phyloP scores from a whole-genome alignment of 495 filamentous ascomycete genomes.

The Penicillium ucsense region DNA sequence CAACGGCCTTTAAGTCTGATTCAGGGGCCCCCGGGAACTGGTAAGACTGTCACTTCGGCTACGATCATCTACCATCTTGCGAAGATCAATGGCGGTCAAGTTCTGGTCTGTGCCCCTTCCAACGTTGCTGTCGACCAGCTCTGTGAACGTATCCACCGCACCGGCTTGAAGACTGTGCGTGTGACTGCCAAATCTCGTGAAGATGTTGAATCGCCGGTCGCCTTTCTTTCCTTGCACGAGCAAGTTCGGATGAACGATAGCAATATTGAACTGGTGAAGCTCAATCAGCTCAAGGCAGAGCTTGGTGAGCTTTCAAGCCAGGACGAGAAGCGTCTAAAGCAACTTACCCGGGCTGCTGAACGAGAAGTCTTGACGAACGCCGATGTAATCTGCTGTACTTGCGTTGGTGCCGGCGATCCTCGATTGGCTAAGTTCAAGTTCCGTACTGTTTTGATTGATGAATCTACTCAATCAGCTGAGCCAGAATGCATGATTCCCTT shows the following conservation, averaged over 20 bases:
- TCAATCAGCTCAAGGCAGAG: constrained; percentile 84
- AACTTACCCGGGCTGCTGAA: constrained; percentile 85
- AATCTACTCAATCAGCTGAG: constrained; percentile 97
- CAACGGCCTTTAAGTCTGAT: constrained; percentile 91
- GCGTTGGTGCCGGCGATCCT: constrained; percentile 94
- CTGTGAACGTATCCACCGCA: constrained; percentile 92
- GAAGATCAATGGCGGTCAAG: constrained; percentile 90
- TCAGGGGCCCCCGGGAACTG: constrained; percentile 92
- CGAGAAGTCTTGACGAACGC: constrained; percentile 92
- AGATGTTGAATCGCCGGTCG: constrained; percentile 94
- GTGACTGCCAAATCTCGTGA: constrained; percentile 97
- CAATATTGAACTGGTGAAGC: constrained; percentile 84
- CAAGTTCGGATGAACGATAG: constrained; percentile 96
- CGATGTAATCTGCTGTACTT: constrained; percentile 98
- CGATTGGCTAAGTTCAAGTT: constrained; percentile 95
- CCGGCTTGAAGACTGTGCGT: constrained; percentile 93
- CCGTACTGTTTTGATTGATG: constrained; percentile 94
- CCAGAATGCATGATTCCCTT: constrained; percentile 99
- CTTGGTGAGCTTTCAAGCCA: constrained; percentile 88
- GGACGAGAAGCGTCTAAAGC: constrained; percentile 97
- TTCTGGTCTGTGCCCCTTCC: constrained; percentile 93
- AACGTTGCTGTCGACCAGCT: constrained; percentile 99
- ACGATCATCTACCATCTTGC: constrained; percentile 97
- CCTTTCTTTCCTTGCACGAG: constrained; percentile 89
- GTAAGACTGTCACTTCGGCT: constrained; percentile 98